Evolutionary conservation across 805 yeast species (phyloP).

Genomic region (Cyberlindnera xylosilytica): DNA sequence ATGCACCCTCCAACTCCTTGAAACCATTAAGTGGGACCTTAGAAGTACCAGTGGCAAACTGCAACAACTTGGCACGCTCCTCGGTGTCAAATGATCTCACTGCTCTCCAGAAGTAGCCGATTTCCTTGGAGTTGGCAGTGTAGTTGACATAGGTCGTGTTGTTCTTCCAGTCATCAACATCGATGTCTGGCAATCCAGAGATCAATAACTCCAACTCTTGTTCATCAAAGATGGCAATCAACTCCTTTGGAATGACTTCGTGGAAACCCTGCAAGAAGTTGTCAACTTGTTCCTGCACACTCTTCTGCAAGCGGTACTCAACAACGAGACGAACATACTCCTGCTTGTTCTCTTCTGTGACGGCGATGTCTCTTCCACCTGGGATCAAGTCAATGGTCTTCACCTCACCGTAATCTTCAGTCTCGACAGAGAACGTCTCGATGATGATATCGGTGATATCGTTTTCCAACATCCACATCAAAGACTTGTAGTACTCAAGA

Average conservation of each 20-base stretch:
- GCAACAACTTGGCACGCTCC: slow-evolving; percentile 89
- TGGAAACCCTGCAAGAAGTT: slow-evolving; percentile 84
- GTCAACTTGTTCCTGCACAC: slow-evolving; percentile 85
- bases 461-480: slow-evolving; percentile 94
- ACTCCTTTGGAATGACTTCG: slow-evolving; percentile 80
- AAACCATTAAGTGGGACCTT: slow-evolving; percentile 96
- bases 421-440: slow-evolving; percentile 90
- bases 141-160: slow-evolving; percentile 82
- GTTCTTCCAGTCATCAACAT: slow-evolving; percentile 92
- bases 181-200: slow-evolving; percentile 94
- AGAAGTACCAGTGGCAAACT: slow-evolving; percentile 95
- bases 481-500: slow-evolving; percentile 84
- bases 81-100: slow-evolving; percentile 91
- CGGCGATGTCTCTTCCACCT: slow-evolving; percentile 78
- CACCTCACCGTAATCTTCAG: slow-evolving; percentile 91
- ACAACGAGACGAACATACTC: slow-evolving; percentile 86
- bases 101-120: slow-evolving; percentile 98
- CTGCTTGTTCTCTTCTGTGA: slow-evolving; percentile 85
- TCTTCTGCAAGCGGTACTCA: slow-evolving; percentile 77
- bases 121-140: slow-evolving; percentile 76
- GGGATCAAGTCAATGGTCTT: slow-evolving; percentile 79
- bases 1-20: slow-evolving; percentile 82
- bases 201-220: slow-evolving; percentile 91
- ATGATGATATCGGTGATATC: slow-evolving; percentile 94
- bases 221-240: slow-evolving; percentile 87